Evolutionary conservation across 805 yeast genomes (phyloP), one percentile per base, ranked within the genome.

Genomic region (Torulaspora delbrueckii): DNA sequence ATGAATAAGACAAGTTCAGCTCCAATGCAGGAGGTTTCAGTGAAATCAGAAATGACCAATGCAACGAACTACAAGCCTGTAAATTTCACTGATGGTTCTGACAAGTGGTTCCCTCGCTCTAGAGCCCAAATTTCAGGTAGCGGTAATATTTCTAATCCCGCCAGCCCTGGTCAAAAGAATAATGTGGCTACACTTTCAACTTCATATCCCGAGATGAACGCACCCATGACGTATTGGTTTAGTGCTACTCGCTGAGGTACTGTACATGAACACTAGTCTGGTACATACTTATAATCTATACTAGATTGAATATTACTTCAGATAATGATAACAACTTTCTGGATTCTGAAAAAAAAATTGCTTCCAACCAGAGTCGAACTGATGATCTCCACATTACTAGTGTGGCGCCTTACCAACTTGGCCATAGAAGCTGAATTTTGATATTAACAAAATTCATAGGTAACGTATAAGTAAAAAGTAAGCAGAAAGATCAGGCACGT

Each of bases 351-450:
- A 63, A 65, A 62, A 59, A 55, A 49, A 36, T 77, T 77, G 82
- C 82, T 79, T 73, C 78, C 78, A 78, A 76, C 78, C 83, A 77
- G 83, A 78, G 70, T 79, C 74, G 84, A 79, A 78, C 84, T 78
- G 83, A 81, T 79, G 86, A 81, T 82, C 86, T 80, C 81, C 79
- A 81, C 86, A 82, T 82, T 81, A 82, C 86, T 80, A 81, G 86
- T 81, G 86, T 82, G 81, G 80, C 86, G 86, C 87, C 84, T 82
- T 80, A 81, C 86, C 86, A 79, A 72, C 77, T 75, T 74, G 78
- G 79, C 79, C 78, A 74, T 74, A 74, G 70, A 73, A 75, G 77
- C 76, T 47, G 12, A 26, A 14, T 13, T 14, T 16, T 9, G 24
- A 8, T 37, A 30, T 3, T 16, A 0, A 4, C 18, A 10, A 14